Evolutionary conservation across 2,329 filamentous ascomycete species (phyloP).

Genomic region (Drechslerella dactyloides): DNA sequence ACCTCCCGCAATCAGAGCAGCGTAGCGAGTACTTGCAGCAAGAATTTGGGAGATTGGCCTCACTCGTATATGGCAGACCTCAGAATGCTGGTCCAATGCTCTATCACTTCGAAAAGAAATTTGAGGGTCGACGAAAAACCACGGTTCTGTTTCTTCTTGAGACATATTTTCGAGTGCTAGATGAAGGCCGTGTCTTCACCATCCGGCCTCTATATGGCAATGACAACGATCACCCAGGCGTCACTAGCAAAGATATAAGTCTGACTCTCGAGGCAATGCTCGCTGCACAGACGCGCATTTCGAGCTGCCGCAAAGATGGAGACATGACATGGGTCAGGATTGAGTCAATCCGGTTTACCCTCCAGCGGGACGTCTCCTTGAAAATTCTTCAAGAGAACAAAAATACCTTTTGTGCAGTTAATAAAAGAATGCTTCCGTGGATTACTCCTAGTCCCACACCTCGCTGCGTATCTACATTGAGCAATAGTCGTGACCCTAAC

Average conservation of each 20-base stretch:
- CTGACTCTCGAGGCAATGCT: conserved; percentile 6
- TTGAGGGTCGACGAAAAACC: conserved; percentile 1
- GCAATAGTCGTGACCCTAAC: neutral
- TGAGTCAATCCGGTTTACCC: conserved; percentile 3
- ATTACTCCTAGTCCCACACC: neutral
- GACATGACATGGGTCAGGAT: conserved; percentile 23
- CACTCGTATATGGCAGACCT: conserved; percentile 26
- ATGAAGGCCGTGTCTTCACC: conserved; percentile 18
- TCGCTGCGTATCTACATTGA: neutral
- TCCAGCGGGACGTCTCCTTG: neutral
- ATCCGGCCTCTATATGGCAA: neutral
- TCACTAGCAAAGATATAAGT: neutral
- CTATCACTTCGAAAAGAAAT: conserved; percentile 11
- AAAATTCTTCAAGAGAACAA: conserved; percentile 15
- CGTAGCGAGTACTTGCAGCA: neutral
- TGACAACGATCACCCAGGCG: neutral
- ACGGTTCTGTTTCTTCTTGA: neutral
- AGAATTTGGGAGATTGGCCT: conserved; percentile 15
- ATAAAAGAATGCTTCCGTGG: conserved; percentile 31
- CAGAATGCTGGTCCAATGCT: conserved; percentile 20
- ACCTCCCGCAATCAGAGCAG: neutral
- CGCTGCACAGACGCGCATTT: neutral
- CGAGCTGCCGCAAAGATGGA: neutral
- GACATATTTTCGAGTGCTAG: conserved; percentile 19
- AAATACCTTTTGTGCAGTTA: conserved; percentile 14